phyloP scores from a whole-genome alignment of 192 early-diverging fungal species.

The Backusella australiensis region DNA sequence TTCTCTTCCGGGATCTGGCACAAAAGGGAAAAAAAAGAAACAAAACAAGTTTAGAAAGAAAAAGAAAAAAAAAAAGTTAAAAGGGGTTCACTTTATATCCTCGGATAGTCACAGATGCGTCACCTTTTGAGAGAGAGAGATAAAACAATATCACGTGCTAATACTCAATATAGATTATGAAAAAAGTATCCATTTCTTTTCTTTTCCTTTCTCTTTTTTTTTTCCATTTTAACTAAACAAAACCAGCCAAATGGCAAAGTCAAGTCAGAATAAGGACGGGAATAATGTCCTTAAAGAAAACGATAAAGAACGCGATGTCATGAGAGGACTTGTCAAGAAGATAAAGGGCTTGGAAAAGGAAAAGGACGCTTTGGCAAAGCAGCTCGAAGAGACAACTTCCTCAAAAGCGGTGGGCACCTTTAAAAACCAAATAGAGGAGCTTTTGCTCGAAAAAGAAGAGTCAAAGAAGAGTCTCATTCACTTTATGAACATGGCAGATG shows the following conservation, averaged over 20 bases:
- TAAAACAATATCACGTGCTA: neutral
- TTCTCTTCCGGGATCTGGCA: too few relatives aligned
- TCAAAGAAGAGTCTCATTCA: slow-evolving; percentile 26
- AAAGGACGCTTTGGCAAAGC: slow-evolving; percentile 7
- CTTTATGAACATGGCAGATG: slow-evolving; percentile 30
- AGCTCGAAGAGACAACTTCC: slow-evolving; percentile 17
- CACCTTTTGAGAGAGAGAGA: too few relatives aligned
- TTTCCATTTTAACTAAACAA: neutral
- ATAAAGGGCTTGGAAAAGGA: slow-evolving; percentile 29
- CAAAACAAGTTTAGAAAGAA: too few relatives aligned
- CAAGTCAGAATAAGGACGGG: neutral
- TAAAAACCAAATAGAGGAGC: slow-evolving; percentile 32
- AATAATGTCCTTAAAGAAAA: slow-evolving; percentile 1
- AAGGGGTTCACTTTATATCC: too few relatives aligned
- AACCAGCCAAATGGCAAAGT: neutral
- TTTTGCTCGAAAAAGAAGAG: slow-evolving; percentile 32
- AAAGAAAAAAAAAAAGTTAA: too few relatives aligned
- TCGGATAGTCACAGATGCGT: too few relatives aligned
- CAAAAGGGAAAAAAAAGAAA: too few relatives aligned
- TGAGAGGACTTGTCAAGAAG: slow-evolving; percentile 31
- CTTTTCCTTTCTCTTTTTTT: neutral
- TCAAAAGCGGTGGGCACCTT: slow-evolving; percentile 9
- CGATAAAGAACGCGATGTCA: slow-evolving; percentile 34
- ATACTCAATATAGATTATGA: neutral
- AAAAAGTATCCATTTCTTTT: neutral